A percentile compares a stretch with the other conserved stretches of the same genome.
phyloP scores from a whole-genome alignment of 1,284 basidiomycete genomes.

The Uromyces viciae-fabae region DNA sequence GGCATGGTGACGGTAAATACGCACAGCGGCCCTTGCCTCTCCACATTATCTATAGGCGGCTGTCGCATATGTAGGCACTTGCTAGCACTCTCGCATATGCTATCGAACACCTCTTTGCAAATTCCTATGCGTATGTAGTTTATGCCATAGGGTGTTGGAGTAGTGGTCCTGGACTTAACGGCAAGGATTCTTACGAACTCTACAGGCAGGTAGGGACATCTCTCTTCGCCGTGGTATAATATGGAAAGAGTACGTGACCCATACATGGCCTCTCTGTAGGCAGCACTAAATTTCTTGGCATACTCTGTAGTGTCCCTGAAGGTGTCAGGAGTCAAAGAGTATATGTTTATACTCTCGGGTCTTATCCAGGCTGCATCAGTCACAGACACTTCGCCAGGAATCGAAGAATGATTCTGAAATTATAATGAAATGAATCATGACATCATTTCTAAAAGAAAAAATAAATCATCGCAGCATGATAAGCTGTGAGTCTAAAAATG shows the following conservation, averaged over 20 bases:
- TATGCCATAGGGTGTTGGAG: not conserved
- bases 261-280: no score
- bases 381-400: no score
- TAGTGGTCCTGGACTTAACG: not conserved
- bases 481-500: no score
- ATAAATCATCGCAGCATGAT: no score
- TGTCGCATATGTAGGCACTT: not conserved
- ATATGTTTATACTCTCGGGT: no score
- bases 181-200: not conserved
- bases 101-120: not conserved
- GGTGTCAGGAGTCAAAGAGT: no score
- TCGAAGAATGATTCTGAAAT: no score
- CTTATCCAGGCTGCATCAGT: no score
- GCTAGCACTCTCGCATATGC: not conserved
- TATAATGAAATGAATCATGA: no score
- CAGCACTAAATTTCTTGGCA: no score
- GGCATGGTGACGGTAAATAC: constrained; percentile 1
- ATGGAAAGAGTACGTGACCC: not conserved
- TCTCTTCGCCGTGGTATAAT: not conserved
- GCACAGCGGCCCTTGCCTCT: not conserved
- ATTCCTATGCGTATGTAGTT: not conserved
- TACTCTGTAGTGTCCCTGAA: no score
- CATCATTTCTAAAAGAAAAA: no score
- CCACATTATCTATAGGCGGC: not conserved
- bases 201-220: not conserved